Base-by-base conservation (phyloP, 2,329 filamentous ascomycete species). In the Pseudomassariella vexata region DNA sequence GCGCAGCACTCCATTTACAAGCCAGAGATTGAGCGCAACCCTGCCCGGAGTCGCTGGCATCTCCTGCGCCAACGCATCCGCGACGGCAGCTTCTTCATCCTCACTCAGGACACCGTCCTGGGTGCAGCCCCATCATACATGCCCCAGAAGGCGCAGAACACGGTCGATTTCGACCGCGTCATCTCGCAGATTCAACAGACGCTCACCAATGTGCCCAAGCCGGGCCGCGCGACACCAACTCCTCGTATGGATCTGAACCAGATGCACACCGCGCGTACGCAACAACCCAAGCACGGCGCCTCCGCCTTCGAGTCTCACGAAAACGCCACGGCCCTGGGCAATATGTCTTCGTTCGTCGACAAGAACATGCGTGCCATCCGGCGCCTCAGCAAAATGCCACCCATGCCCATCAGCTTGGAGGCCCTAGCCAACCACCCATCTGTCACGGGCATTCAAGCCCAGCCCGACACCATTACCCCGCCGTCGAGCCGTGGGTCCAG, bases 41-140 rank as follows among this genome's bases (percentile, higher is more conserved):
- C 70, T 0, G 70, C 70, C 0, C 55, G 70, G 5, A 65, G 68
- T 0, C 53, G 70, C 5, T 76, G 71, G 70, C 60, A 65, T 12
- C 59, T 72, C 3, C 55, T 75, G 6, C 58, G 63, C 0, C 57
- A 63, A 19, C 65, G 61, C 24, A 58, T 74, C 10, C 54, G 56
- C 5, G 68, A 75, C 28, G 68, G 70, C 1, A 69, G 62, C 1
- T 64, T 75, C 38, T 74, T 74, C 41, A 50, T 72, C 2, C 53
- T 73, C 12, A 54, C 68, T 0, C 57, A 60, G 25, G 53, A 52
- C 6, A 49, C 58, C 5, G 45, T 53, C 18, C 45, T 63, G 7
- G 49, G 47, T 5, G 35, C 44, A 11, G 42, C 45, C 14, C 45
- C 39, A 11, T 33, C 46, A 2, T 37, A 40, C 42, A 21, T 49